Percentiles rank a stretch among this genome's conserved stretches.
Evolutionary conservation across 257 asterid genomes (phyloP).

Genomic region (Mentha longifolia): DNA sequence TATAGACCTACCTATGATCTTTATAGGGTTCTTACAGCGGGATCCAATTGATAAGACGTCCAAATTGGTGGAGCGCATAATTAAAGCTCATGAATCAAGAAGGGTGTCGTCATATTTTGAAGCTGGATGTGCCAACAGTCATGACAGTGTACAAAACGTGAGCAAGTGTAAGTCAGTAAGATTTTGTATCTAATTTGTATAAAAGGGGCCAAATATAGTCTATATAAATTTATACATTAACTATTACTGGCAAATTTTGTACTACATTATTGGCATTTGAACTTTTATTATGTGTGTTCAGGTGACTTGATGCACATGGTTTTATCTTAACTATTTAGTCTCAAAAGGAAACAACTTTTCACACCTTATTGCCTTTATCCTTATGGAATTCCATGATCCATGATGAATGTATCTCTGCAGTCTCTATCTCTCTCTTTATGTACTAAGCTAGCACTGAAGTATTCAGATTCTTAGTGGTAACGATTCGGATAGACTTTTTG

Average conservation of each 20-base stretch:
- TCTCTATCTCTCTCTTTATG: not conserved
- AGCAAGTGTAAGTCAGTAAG: slow-evolving; percentile 67
- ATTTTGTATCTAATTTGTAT: not conserved
- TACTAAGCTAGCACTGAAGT: not conserved
- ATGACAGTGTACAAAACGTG: slow-evolving; percentile 52
- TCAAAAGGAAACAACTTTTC: not conserved
- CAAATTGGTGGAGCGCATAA: slow-evolving; percentile 50
- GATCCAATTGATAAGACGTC: slow-evolving; percentile 53
- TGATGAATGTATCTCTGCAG: not conserved
- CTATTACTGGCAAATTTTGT: not conserved
- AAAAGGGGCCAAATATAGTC: not conserved
- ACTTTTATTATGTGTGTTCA: slow-evolving; percentile 1
- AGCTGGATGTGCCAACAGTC: slow-evolving; percentile 60
- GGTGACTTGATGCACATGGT: not conserved
- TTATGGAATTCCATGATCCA: not conserved
- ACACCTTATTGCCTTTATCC: not conserved
- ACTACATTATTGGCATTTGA: not conserved
- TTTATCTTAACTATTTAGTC: not conserved
- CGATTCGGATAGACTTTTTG: not conserved
- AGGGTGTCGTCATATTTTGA: slow-evolving; percentile 63
- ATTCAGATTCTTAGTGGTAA: not conserved
- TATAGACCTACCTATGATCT: slow-evolving; percentile 19
- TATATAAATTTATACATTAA: not conserved
- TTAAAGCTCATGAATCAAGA: slow-evolving; percentile 57
- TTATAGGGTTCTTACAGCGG: slow-evolving; percentile 55